Percentiles rank a stretch among this genome's conserved stretches.
Conservation (phyloP, 2,329 filamentous ascomycete genomes). For the Cryoendolithus antarcticus region DNA sequence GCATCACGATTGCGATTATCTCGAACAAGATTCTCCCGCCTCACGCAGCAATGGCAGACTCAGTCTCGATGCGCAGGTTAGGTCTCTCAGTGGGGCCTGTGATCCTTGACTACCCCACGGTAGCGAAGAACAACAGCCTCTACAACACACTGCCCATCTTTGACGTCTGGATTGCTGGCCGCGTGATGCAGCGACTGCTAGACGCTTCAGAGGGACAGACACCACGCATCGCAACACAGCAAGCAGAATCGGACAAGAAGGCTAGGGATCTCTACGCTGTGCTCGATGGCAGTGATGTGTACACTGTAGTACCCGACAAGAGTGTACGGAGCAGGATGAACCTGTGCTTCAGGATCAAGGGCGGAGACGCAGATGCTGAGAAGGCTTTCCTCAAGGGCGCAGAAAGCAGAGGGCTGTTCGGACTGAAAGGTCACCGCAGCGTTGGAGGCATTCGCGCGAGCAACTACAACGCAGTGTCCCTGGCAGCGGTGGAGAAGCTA, state of each 20-base stretch:
- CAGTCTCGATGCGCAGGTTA: slow-evolving; percentile 59
- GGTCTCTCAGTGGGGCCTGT: slow-evolving; percentile 67
- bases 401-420: slow-evolving; percentile 55
- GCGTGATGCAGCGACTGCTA: slow-evolving; percentile 69
- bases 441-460: slow-evolving; percentile 76
- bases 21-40: slow-evolving; percentile 70
- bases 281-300: slow-evolving; percentile 63
- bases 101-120: slow-evolving; percentile 69
- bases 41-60: slow-evolving; percentile 49
- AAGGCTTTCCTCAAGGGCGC: slow-evolving; percentile 67
- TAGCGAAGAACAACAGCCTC: slow-evolving; percentile 84
- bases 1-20: slow-evolving; percentile 75
- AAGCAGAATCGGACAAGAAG: slow-evolving; percentile 62
- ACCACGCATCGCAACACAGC: slow-evolving; percentile 61
- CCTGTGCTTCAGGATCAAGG: slow-evolving; percentile 73
- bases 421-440: slow-evolving; percentile 77
- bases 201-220: slow-evolving; percentile 30
- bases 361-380: slow-evolving; percentile 53
- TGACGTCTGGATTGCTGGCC: slow-evolving; percentile 81
- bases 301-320: slow-evolving; percentile 66
- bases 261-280: slow-evolving; percentile 62
- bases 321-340: slow-evolving; percentile 78
- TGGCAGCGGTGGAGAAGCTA: slow-evolving; percentile 56
- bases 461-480: slow-evolving; percentile 78
- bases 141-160: slow-evolving; percentile 97